phyloP scores from a whole-genome alignment of 176 grass and related monocot genomes.

The Oryza coarctata region DNA sequence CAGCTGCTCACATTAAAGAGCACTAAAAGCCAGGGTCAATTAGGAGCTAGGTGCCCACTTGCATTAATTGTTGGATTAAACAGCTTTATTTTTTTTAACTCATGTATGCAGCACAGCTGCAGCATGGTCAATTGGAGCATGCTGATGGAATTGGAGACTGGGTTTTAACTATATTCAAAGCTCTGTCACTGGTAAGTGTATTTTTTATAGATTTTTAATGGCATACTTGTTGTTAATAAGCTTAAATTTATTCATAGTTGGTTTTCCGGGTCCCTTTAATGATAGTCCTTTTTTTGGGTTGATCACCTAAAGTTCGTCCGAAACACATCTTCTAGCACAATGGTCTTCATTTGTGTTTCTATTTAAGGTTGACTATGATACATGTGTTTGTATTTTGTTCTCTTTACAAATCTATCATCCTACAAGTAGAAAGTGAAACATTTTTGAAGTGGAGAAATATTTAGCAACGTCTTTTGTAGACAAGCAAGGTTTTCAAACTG shows the following conservation, averaged over 20 bases:
- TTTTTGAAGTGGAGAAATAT: neutral
- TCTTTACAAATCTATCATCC: conserved; percentile 6
- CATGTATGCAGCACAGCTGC: conserved; percentile 73
- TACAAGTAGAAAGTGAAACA: neutral
- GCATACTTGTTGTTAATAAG: conserved; percentile 19
- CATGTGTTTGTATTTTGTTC: neutral
- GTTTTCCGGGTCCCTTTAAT: neutral
- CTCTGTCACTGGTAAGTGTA: conserved; percentile 73
- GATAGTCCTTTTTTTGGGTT: neutral
- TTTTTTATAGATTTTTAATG: conserved; percentile 31
- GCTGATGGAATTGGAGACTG: conserved; percentile 99
- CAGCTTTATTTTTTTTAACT: conserved; percentile 25
- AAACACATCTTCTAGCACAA: conserved; percentile 3
- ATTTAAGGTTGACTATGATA: neutral
- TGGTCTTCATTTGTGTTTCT: neutral
- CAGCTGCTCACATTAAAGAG: neutral
- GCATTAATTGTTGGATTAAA: neutral
- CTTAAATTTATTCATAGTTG: neutral
- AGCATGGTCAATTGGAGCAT: conserved; percentile 76
- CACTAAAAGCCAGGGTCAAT: neutral
- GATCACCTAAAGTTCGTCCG: neutral
- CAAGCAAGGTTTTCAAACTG: neutral
- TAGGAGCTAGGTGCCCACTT: neutral
- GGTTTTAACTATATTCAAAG: conserved; percentile 98
- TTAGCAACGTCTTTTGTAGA: neutral